phyloP scores from a whole-genome alignment of 768 basidiomycete species.

The Pleurotus tuoliensis region DNA sequence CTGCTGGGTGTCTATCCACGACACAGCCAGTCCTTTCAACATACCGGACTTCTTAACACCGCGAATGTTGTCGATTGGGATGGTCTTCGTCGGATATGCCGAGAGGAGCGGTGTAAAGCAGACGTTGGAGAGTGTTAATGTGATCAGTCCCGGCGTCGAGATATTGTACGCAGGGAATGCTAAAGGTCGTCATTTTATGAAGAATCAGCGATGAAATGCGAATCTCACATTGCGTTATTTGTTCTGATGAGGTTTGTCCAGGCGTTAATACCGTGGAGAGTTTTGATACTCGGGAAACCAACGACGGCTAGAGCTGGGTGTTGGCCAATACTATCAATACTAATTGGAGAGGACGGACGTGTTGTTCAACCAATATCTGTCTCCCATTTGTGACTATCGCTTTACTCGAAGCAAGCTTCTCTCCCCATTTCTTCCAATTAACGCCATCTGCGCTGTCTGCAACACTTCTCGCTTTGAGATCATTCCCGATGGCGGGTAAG shows the following conservation, averaged over 20 bases:
- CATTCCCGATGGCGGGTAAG: neutral
- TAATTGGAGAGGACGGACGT: conserved; percentile 23
- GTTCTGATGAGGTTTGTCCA: too few species aligned
- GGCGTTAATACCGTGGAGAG: too few species aligned
- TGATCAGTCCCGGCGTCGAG: conserved; percentile 56
- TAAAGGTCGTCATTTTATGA: conserved; percentile 17
- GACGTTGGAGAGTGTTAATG: conserved; percentile 43
- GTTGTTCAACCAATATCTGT: conserved; percentile 29
- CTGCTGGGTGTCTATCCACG: conserved; percentile 31
- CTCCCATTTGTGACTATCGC: conserved; percentile 37
- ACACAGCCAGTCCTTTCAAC: conserved; percentile 48
- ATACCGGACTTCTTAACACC: conserved; percentile 56
- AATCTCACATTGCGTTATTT: too few species aligned
- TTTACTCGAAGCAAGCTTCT: conserved; percentile 42
- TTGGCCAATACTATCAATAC: neutral
- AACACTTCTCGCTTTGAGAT: neutral
- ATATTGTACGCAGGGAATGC: conserved; percentile 60
- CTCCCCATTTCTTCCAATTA: conserved; percentile 58
- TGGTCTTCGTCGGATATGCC: conserved; percentile 37
- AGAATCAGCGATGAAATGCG: neutral
- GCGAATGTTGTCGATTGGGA: conserved; percentile 43
- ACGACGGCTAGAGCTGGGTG: neutral
- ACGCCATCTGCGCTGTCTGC: conserved; percentile 19
- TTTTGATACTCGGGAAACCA: too few species aligned
- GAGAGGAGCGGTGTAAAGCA: conserved; percentile 55